Evolutionary conservation across 108 stramenopile species (phyloP).

Genomic region (Cyclotella kingstonii): DNA sequence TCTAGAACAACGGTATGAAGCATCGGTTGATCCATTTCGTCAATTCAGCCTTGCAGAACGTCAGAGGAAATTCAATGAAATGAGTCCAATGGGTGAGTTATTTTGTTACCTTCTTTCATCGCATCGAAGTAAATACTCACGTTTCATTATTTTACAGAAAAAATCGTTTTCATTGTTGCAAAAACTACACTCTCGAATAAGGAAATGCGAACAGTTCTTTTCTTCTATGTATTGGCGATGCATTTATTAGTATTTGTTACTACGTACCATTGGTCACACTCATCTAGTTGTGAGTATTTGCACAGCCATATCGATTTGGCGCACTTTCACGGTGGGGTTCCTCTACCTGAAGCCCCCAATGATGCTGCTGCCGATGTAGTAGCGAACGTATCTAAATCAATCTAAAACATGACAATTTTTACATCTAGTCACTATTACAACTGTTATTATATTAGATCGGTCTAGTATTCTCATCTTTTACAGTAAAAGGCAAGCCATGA

Average conservation of each 20-base stretch:
- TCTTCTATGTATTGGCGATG: slow-evolving; percentile 76
- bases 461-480: not conserved
- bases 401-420: not conserved
- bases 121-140: not conserved
- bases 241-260: slow-evolving; percentile 86
- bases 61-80: slow-evolving; percentile 84
- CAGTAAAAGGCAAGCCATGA: not conserved
- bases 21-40: slow-evolving; percentile 85
- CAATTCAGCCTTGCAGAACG: slow-evolving; percentile 83
- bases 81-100: slow-evolving; percentile 65
- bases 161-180: slow-evolving; percentile 78
- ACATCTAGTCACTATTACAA: too few relatives aligned
- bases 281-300: slow-evolving; percentile 24
- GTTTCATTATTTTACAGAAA: slow-evolving; percentile 33
- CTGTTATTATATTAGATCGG: not conserved
- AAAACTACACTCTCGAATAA: slow-evolving; percentile 80
- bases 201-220: slow-evolving; percentile 81
- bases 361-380: slow-evolving; percentile 2
- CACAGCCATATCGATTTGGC: slow-evolving; percentile 32
- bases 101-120: too few relatives aligned
- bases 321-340: slow-evolving; percentile 44
- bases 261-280: slow-evolving; percentile 85
- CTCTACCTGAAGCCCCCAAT: slow-evolving; percentile 21
- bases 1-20: slow-evolving; percentile 86
- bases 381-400: slow-evolving; percentile 3